Evolutionary conservation across 164 flowering plant species (phyloP).

Genomic region (Litsea cubeba): DNA sequence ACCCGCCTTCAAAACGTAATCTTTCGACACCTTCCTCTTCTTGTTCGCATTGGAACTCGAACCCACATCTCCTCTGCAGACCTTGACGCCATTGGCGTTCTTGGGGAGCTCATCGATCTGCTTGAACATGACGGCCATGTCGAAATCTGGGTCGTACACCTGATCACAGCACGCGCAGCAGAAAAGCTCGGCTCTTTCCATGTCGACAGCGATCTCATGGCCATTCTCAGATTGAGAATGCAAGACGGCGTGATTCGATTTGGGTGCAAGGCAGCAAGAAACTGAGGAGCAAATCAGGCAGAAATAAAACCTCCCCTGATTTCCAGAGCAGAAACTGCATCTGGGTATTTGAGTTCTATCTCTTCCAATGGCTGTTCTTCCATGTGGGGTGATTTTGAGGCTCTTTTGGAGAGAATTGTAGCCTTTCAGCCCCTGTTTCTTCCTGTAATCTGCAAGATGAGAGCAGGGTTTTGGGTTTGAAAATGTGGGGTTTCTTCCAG

Average conservation of each 20-base stretch:
- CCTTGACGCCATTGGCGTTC: constrained; percentile 21
- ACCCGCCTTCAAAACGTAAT: constrained; percentile 29
- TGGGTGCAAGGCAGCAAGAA: constrained; percentile 35
- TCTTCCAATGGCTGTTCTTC: constrained; percentile 35
- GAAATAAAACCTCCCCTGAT: constrained; percentile 49
- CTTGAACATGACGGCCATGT: constrained; percentile 48
- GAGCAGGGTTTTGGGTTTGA: constrained; percentile 59
- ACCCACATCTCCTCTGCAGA: constrained; percentile 4
- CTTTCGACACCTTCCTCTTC: constrained; percentile 33
- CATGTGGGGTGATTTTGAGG: constrained; percentile 43
- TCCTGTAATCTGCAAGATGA: constrained; percentile 71
- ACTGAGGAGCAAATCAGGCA: constrained; percentile 74
- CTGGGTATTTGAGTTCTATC: constrained; percentile 41
- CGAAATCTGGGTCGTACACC: constrained; percentile 85
- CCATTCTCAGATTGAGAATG: constrained; percentile 42
- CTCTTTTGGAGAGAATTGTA: constrained; percentile 46
- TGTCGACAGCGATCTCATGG: constrained; percentile 62
- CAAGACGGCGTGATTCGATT: constrained; percentile 45
- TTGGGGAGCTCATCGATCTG: constrained; percentile 37
- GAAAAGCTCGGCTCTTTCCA: constrained; percentile 75
- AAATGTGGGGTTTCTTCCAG: constrained; percentile 30
- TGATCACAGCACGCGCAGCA: constrained; percentile 75
- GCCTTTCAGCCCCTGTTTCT: constrained; percentile 44
- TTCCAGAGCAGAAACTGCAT: constrained; percentile 54
- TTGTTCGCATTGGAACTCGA: constrained; percentile 37